phyloP scores from a whole-genome alignment of 1,284 basidiomycete genomes.

The Leccinum huronense region DNA sequence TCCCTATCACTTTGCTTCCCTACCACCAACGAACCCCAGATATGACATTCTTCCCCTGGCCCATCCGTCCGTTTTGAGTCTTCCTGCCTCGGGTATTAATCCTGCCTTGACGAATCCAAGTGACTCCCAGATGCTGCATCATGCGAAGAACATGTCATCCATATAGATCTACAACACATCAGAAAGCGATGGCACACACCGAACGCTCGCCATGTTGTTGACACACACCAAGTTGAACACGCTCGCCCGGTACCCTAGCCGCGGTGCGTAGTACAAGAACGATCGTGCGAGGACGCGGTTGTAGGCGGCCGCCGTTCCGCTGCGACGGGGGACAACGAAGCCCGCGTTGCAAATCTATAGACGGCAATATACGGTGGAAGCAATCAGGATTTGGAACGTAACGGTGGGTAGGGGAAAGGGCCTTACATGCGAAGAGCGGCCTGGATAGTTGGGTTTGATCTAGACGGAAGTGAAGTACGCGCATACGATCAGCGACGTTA shows the following conservation, averaged over 20 bases:
- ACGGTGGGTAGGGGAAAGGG: neutral
- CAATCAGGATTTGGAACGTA: neutral
- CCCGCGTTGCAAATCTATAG: conserved; percentile 83
- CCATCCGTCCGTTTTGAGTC: conserved; percentile 64
- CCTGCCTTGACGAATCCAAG: conserved; percentile 84
- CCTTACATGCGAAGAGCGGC: conserved; percentile 87
- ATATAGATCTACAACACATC: neutral
- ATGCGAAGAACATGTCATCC: neutral
- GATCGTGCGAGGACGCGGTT: conserved; percentile 76
- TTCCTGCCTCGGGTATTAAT: conserved; percentile 81
- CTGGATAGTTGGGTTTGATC: conserved; percentile 91
- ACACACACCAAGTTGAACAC: conserved; percentile 95
- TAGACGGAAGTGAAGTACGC: conserved; percentile 24
- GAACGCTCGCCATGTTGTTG: conserved; percentile 72
- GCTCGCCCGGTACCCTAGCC: conserved; percentile 79
- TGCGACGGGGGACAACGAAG: conserved; percentile 78
- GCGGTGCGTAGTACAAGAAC: conserved; percentile 80
- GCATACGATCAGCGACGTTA: conserved; percentile 16
- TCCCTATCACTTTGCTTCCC: conserved; percentile 1
- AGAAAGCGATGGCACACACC: conserved; percentile 38
- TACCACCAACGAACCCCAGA: neutral
- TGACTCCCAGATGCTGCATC: conserved; percentile 74
- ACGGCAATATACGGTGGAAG: neutral
- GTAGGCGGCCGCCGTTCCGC: conserved; percentile 60
- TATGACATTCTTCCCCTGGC: conserved; percentile 60